Evolutionary conservation across 176 grass and related monocot species (phyloP).

Genomic region (Eragrostis curvula): DNA sequence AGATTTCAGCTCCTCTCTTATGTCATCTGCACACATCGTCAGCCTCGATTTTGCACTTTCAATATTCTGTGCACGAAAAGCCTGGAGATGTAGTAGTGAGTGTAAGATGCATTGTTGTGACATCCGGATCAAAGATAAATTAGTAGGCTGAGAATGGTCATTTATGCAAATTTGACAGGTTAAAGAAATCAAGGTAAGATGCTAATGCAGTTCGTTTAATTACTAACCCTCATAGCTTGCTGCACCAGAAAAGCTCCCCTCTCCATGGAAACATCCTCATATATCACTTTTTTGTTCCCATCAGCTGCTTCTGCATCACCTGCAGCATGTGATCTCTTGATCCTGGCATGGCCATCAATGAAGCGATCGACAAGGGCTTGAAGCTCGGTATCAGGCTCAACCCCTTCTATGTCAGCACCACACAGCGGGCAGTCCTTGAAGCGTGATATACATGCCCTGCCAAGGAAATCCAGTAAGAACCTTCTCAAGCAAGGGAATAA

Average conservation of each 20-base stretch:
- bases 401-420: constrained; percentile 87
- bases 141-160: neutral
- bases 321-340: constrained; percentile 69
- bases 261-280: constrained; percentile 98
- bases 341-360: constrained; percentile 93
- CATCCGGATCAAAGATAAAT: neutral
- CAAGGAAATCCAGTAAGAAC: constrained; percentile 32
- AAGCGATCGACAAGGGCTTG: constrained; percentile 82
- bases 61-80: constrained; percentile 79
- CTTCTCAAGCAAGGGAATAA: neutral
- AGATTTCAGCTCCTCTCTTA: constrained; percentile 79
- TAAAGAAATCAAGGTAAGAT: neutral
- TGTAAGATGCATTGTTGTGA: constrained; percentile 7
- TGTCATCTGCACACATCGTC: constrained; percentile 84
- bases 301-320: constrained; percentile 44
- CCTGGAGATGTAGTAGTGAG: constrained; percentile 47
- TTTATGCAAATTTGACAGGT: neutral
- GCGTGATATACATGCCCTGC: constrained; percentile 81
- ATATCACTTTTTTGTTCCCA: constrained; percentile 79
- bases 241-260: constrained; percentile 93
- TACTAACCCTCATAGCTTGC: constrained; percentile 97
- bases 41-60: constrained; percentile 92
- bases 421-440: constrained; percentile 94
- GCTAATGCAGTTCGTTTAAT: neutral
- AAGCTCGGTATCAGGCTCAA: constrained; percentile 81